phyloP scores from a whole-genome alignment of 805 yeast species.

The Starmera caribaea region DNA sequence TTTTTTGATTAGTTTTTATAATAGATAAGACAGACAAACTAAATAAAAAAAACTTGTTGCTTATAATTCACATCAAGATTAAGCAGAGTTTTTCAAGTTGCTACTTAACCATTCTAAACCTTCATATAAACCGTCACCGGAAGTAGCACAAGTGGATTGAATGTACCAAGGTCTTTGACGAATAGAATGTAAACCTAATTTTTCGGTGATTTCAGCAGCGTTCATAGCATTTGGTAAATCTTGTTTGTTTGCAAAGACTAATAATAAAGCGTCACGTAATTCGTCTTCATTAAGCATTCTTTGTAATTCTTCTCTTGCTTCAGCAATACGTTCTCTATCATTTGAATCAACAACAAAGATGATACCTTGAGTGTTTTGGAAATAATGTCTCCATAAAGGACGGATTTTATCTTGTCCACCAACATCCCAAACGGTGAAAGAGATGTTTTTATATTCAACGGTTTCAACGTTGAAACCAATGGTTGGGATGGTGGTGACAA shows the following conservation, averaged over 20 bases:
- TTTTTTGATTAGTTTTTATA: no score
- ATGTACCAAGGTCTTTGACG: slow-evolving; percentile 99
- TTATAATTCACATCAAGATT: slow-evolving; percentile 8
- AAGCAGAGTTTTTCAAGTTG: slow-evolving; percentile 67
- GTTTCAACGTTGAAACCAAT: slow-evolving; percentile 97
- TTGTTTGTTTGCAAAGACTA: slow-evolving; percentile 97
- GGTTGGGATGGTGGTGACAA: slow-evolving; percentile 93
- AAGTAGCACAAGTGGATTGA: slow-evolving; percentile 97
- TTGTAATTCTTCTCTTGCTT: slow-evolving; percentile 97
- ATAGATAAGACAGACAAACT: no score
- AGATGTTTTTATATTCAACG: slow-evolving; percentile 93
- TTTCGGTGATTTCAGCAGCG: slow-evolving; percentile 97
- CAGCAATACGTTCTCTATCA: slow-evolving; percentile 95
- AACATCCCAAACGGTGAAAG: slow-evolving; percentile 98
- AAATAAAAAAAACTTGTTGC: not conserved
- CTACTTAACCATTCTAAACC: slow-evolving; percentile 96
- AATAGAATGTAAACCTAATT: slow-evolving; percentile 91
- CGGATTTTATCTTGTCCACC: slow-evolving; percentile 99
- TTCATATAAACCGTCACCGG: slow-evolving; percentile 97
- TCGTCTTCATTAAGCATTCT: slow-evolving; percentile 98
- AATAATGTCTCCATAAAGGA: slow-evolving; percentile 98
- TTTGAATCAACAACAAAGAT: slow-evolving; percentile 96
- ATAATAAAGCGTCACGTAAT: slow-evolving; percentile 89
- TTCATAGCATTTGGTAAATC: slow-evolving; percentile 99
- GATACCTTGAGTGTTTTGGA: slow-evolving; percentile 97